Percentiles rank a stretch among this genome's conserved stretches.
These are phyloP conservation scores for Phycomyces nitens DNA, from an alignment of 192 early-diverging fungal genomes.

Conservation along the genomic window DNA sequence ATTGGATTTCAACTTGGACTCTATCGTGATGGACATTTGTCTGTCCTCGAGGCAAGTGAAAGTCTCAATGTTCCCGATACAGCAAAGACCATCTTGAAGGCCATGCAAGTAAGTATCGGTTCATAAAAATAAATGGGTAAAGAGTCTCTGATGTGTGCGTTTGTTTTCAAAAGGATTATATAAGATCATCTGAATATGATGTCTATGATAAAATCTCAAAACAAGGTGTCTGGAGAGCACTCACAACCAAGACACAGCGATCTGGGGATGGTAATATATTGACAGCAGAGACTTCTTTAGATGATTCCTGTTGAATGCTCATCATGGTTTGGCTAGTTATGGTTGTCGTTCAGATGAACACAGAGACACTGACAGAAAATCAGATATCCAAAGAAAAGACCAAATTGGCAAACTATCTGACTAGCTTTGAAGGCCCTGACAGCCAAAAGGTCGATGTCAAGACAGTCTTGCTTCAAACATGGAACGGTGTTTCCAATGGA, in stretches of 20 bases:
- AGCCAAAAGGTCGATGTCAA: slow-evolving; percentile 24
- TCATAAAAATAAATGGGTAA: too few relatives aligned
- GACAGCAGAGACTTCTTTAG: too few relatives aligned
- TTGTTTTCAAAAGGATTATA: slow-evolving; percentile 21
- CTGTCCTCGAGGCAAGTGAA: slow-evolving; percentile 46
- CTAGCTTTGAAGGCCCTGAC: too few relatives aligned
- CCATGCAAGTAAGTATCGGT: slow-evolving; percentile 42
- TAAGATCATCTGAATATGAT: slow-evolving; percentile 28
- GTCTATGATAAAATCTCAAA: slow-evolving; percentile 32
- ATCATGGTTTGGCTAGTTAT: slow-evolving; percentile 32
- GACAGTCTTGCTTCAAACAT: slow-evolving; percentile 50
- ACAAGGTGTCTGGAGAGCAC: slow-evolving; percentile 61
- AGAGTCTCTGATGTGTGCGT: background rate
- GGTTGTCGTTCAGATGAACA: slow-evolving; percentile 64
- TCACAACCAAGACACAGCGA: slow-evolving; percentile 53
- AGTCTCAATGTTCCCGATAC: slow-evolving; percentile 45
- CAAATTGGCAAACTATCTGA: slow-evolving; percentile 29
- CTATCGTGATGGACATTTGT: slow-evolving; percentile 56
- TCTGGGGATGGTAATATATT: slow-evolving; percentile 62
- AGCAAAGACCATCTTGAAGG: slow-evolving; percentile 48
- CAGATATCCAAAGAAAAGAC: slow-evolving; percentile 36
- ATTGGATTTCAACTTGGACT: slow-evolving; percentile 69
- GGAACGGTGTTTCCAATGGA: slow-evolving; percentile 49
- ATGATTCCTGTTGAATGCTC: too few relatives aligned
- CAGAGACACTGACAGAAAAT: slow-evolving; percentile 37